phyloP scores from a whole-genome alignment of 2,329 filamentous ascomycete genomes.

The Beauveria rudraprayagi region DNA sequence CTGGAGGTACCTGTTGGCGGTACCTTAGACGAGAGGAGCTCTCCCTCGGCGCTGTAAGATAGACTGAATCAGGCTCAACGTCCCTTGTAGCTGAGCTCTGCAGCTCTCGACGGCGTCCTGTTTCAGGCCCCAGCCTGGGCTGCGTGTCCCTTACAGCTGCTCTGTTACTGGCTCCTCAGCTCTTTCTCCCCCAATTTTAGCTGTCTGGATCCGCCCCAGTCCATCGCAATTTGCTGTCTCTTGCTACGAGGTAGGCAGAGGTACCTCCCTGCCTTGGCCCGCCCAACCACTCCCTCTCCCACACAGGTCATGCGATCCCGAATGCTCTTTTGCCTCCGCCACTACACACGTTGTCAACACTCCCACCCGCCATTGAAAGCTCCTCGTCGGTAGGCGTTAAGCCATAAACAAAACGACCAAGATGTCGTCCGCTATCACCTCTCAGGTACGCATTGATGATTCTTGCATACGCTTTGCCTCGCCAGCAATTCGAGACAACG shows the following conservation, averaged over 20 bases:
- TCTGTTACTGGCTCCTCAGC: neutral
- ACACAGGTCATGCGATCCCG: conserved; percentile 31
- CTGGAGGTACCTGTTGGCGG: neutral
- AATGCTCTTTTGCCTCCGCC: conserved; percentile 21
- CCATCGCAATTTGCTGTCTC: neutral
- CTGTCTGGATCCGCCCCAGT: neutral
- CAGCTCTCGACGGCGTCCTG: neutral
- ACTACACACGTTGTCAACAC: conserved; percentile 22
- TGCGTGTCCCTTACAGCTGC: neutral
- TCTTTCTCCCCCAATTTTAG: neutral
- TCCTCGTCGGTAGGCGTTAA: conserved; percentile 40
- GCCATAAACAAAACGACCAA: conserved; percentile 41
- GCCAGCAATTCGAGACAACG: neutral
- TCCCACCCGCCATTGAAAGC: conserved; percentile 27
- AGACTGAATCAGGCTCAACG: neutral
- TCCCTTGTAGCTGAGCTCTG: neutral
- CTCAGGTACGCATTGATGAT: conserved; percentile 40
- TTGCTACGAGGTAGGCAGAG: neutral
- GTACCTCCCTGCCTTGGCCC: neutral
- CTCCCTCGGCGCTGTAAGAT: neutral
- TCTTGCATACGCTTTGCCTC: neutral
- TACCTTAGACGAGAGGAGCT: neutral
- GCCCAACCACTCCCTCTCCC: conserved; percentile 15
- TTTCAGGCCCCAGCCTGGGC: neutral
- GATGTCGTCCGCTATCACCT: conserved; percentile 48